Conservation (phyloP, 176 grass and related monocot genomes). For the Raddia guianensis region DNA sequence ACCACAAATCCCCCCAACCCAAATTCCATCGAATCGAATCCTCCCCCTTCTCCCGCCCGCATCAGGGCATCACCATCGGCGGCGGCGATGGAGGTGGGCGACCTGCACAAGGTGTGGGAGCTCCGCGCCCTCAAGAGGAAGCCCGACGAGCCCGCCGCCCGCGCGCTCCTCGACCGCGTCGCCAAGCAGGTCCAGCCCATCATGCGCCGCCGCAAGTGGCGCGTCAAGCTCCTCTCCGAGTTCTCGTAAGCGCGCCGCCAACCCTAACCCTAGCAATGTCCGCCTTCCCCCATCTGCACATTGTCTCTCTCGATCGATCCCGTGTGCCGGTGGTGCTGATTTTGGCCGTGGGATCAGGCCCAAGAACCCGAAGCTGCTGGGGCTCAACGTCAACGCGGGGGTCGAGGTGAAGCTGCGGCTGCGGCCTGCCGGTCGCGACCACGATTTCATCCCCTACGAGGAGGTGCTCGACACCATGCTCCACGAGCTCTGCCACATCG, state of each 20-base stretch:
- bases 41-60: no score
- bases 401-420: conserved; percentile 91
- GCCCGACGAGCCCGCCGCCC: conserved; percentile 70
- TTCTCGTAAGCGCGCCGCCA: conserved; percentile 60
- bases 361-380: conserved; percentile 76
- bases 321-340: neutral
- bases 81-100: conserved; percentile 67
- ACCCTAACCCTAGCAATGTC: conserved; percentile 37
- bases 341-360: conserved; percentile 48
- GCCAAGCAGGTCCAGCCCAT: conserved; percentile 94
- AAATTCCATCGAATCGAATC: no score
- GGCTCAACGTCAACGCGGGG: conserved; percentile 69
- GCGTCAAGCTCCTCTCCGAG: conserved; percentile 87
- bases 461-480: conserved; percentile 97
- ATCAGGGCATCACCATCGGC: neutral
- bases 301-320: neutral
- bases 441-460: conserved; percentile 86
- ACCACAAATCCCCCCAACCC: no score
- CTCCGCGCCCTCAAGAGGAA: conserved; percentile 68
- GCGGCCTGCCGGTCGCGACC: conserved; percentile 62
- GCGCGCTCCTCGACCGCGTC: conserved; percentile 70
- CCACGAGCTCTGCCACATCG: conserved; percentile 85
- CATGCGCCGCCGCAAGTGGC: conserved; percentile 95
- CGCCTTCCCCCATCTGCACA: neutral
- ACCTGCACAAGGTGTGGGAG: conserved; percentile 96